Conservation (phyloP, 257 asterid genomes). For the Cinchona pubescens region DNA sequence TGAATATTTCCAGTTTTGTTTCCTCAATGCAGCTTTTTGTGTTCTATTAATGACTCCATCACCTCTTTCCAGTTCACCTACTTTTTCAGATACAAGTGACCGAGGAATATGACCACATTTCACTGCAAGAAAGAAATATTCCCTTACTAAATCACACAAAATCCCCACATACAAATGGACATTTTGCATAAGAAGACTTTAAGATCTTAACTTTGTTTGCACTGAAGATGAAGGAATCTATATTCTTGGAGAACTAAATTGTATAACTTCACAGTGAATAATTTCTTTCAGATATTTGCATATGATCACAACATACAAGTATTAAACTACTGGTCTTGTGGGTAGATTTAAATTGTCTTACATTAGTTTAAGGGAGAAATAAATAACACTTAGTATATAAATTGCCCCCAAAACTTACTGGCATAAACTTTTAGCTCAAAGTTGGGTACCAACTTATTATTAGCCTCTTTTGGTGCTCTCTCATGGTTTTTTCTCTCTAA, state of each 20-base stretch:
- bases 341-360: too few relatives aligned
- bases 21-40: background rate
- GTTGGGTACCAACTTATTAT: too few relatives aligned
- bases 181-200: background rate
- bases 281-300: background rate
- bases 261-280: background rate
- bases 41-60: constrained; percentile 1
- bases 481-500: too few relatives aligned
- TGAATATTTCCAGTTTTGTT: background rate
- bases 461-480: too few relatives aligned
- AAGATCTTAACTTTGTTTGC: background rate
- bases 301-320: background rate
- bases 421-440: too few relatives aligned
- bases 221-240: background rate
- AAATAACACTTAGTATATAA: too few relatives aligned
- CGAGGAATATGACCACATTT: background rate
- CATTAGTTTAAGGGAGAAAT: too few relatives aligned
- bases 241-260: background rate
- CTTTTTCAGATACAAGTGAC: background rate
- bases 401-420: too few relatives aligned
- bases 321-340: too few relatives aligned
- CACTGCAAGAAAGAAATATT: background rate
- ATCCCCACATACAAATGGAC: background rate
- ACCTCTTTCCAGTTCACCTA: background rate
- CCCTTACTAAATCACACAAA: background rate